Conservation (phyloP, 2,329 filamentous ascomycete genomes). For the Basipetospora chlamydospora region DNA sequence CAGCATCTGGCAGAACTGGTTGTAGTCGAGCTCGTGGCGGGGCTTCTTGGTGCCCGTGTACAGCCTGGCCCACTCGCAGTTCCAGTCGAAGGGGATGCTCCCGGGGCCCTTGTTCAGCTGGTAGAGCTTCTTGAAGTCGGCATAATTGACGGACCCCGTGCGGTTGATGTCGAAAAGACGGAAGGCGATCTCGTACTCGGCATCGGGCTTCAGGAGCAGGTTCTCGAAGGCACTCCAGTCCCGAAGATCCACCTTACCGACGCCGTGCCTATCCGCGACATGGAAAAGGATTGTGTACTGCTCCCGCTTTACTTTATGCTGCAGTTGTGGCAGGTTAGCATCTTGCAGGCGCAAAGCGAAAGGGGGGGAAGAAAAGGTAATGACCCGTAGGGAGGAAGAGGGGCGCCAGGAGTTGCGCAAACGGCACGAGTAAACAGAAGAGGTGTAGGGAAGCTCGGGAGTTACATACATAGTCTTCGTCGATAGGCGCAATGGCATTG, state of each 20-base stretch:
- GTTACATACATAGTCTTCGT: constrained; percentile 77
- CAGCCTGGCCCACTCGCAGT: constrained; percentile 87
- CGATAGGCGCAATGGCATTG: constrained; percentile 69
- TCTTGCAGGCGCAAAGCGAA: neutral
- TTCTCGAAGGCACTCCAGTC: constrained; percentile 95
- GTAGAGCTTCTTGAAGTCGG: constrained; percentile 73
- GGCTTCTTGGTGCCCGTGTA: constrained; percentile 83
- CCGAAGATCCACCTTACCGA: constrained; percentile 59
- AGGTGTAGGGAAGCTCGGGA: constrained; percentile 5
- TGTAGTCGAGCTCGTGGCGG: constrained; percentile 84
- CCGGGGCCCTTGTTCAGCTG: constrained; percentile 75
- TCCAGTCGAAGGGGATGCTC: constrained; percentile 90
- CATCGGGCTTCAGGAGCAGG: constrained; percentile 82
- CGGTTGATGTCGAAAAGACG: constrained; percentile 83
- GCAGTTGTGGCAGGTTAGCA: constrained; percentile 10
- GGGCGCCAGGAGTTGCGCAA: neutral
- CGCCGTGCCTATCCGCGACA: constrained; percentile 68
- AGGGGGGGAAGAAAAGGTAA: neutral
- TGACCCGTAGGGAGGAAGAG: neutral
- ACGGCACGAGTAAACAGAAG: neutral
- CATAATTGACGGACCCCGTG: constrained; percentile 75
- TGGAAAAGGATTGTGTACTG: constrained; percentile 90
- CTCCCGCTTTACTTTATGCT: constrained; percentile 97
- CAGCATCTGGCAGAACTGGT: constrained; percentile 96
- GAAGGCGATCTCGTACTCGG: constrained; percentile 98